Base-by-base conservation (phyloP, 2,329 filamentous ascomycete genomes). In the Trichoderma koningiopsis region DNA sequence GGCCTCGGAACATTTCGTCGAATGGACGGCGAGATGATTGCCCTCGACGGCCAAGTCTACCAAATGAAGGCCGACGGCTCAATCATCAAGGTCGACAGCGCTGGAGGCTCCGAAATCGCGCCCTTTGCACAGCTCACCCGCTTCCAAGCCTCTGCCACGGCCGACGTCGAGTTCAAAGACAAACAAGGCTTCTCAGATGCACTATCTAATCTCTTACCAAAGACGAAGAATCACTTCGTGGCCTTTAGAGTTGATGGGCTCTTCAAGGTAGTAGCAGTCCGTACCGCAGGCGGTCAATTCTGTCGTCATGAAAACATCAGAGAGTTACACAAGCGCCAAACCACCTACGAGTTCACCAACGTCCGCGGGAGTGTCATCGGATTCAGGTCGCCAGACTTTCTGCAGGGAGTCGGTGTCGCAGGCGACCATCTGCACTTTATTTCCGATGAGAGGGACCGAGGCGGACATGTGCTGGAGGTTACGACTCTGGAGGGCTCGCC, bases 21-120 rank as follows among this genome's bases (percentile, higher is more conserved):
- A n/a, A 67, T 67, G 64, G 31, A 40, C 10, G 64, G 64, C 19
- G 64, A 67, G 10, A 67, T 67, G 64, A 67, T 67, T 19, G 31
- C 27, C 55, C 29, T 67, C n/a, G 64, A 67, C 22, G n/a, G 14
- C 19, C 11, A 52, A 13, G 55, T 59, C 40, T 67, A 67, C 24
- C 64, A 67, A 40, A 67, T 67, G 64, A 67, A 67, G 6, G 35
- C 64, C 1, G 64, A 67, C n/a, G 64, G 64, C 29, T 59, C 64
- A 16, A 59, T 67, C 29, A 43, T 67, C 3, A 35, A 40, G 5
- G 37, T 67, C 14, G 64, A 67, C 31, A 35, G 13, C 14, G 49
- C 64, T 4, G 43, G 5, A 3, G 37, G 53, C n/a, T 11, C 37
- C 0, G 55, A 67, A 2, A 27, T 58, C 1, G 64, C 64, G 5